Evolutionary conservation across 768 basidiomycete genomes (phyloP).

Genomic region (Coprinopsis sp.): DNA sequence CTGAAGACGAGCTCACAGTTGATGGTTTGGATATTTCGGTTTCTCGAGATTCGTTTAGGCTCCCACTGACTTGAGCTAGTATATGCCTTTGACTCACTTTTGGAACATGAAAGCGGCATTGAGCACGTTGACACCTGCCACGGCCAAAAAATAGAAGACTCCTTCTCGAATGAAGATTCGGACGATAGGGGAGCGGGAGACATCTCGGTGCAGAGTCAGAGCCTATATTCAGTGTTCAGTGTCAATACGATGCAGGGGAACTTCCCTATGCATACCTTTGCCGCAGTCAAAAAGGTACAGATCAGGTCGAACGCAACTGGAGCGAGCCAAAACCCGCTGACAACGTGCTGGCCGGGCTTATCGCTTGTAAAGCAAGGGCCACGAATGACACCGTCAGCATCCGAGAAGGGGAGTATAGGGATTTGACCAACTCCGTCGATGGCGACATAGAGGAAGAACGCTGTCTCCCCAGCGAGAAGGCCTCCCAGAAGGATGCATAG

Average conservation of each 20-base stretch:
- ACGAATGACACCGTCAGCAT: background rate
- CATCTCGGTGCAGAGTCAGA: slow-evolving; percentile 1
- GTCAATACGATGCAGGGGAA: background rate
- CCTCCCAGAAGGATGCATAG: slow-evolving; percentile 5
- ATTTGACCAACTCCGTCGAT: slow-evolving; percentile 15
- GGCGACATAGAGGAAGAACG: slow-evolving; percentile 14
- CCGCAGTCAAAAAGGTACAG: slow-evolving; percentile 11
- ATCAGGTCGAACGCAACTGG: slow-evolving; percentile 13
- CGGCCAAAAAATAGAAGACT: slow-evolving; percentile 14
- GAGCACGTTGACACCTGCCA: slow-evolving; percentile 12
- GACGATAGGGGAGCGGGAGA: slow-evolving; percentile 6
- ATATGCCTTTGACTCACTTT: background rate
- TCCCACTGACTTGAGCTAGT: background rate
- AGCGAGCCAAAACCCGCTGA: slow-evolving; percentile 15
- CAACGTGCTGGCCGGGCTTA: slow-evolving; percentile 14
- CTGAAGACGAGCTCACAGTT: slow-evolving; percentile 7
- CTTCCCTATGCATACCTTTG: slow-evolving; percentile 5
- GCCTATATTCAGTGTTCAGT: slow-evolving; percentile 2
- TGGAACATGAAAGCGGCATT: slow-evolving; percentile 17
- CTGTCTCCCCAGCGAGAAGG: slow-evolving; percentile 10
- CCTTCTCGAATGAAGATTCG: slow-evolving; percentile 15
- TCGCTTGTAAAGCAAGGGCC: slow-evolving; percentile 14
- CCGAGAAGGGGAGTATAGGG: slow-evolving; percentile 7
- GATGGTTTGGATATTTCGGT: slow-evolving; percentile 13
- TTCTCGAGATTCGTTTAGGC: background rate